A percentile compares a stretch with the other conserved stretches of the same genome.
Evolutionary conservation across 2,329 filamentous ascomycete genomes (phyloP).

Genomic region (Ascosphaera aggregata): DNA sequence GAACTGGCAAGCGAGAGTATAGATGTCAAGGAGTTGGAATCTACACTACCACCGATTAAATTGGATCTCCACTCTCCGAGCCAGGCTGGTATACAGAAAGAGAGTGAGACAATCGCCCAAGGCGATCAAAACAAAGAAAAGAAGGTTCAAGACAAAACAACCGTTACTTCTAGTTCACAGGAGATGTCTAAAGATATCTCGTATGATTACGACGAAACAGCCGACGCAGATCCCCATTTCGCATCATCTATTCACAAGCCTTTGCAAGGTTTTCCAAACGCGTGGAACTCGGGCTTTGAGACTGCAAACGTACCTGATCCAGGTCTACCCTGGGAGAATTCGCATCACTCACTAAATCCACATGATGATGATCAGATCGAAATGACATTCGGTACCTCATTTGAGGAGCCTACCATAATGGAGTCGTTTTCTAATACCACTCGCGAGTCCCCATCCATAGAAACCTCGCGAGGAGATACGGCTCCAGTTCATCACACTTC

Average conservation of each 20-base stretch:
- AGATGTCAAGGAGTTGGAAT: constrained; percentile 59
- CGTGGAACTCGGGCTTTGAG: not conserved
- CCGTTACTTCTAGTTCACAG: not conserved
- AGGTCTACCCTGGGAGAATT: constrained; percentile 3
- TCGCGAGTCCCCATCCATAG: constrained; percentile 2
- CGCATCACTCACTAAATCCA: constrained; percentile 4
- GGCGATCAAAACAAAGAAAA: not conserved
- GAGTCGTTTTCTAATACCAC: not conserved
- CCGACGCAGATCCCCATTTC: not conserved
- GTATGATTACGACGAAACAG: not conserved
- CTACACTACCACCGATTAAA: constrained; percentile 76
- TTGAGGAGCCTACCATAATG: constrained; percentile 11
- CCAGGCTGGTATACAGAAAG: constrained; percentile 4
- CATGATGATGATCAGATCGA: constrained; percentile 22
- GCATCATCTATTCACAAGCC: too few species aligned
- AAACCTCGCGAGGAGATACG: too few species aligned
- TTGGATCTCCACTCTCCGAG: constrained; percentile 29
- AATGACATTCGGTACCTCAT: constrained; percentile 51
- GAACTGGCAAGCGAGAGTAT: constrained; percentile 53
- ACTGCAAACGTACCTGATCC: not conserved
- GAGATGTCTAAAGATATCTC: not conserved
- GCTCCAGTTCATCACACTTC: not conserved
- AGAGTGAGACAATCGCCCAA: not conserved
- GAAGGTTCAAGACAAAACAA: not conserved
- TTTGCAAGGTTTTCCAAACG: not conserved